phyloP scores from a whole-genome alignment of 257 asterid species.

The Solanum dulcamara region DNA sequence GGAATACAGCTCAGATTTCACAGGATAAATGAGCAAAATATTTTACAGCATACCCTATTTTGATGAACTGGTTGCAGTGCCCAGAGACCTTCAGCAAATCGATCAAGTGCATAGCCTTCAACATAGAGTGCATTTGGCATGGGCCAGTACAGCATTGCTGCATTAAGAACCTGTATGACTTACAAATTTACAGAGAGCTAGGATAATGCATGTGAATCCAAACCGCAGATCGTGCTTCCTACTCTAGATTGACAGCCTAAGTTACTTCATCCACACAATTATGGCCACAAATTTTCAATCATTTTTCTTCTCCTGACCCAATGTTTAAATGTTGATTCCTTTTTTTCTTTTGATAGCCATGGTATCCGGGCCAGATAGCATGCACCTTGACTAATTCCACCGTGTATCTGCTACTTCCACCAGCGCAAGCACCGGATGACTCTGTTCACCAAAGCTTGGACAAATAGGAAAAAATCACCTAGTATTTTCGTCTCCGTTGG shows the following conservation, averaged over 20 bases:
- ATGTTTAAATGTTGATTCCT: neutral
- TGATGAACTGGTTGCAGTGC: conserved; percentile 80
- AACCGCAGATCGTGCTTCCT: neutral
- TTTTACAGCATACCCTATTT: conserved; percentile 44
- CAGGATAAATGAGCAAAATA: neutral
- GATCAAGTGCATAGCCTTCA: conserved; percentile 90
- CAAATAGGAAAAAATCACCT: neutral
- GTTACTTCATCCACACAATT: neutral
- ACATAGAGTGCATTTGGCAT: conserved; percentile 76
- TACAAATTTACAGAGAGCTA: conserved; percentile 11
- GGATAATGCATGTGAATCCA: neutral
- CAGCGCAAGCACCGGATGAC: neutral
- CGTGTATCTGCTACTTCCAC: neutral
- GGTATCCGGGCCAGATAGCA: neutral
- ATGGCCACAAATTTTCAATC: neutral
- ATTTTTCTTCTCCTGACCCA: neutral
- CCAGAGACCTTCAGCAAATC: conserved; percentile 91
- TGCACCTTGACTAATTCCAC: neutral
- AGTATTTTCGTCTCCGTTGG: neutral
- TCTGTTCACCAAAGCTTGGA: neutral
- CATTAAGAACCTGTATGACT: conserved; percentile 87
- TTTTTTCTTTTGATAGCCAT: neutral
- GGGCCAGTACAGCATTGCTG: conserved; percentile 98
- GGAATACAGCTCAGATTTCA: neutral
- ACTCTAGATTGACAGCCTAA: neutral